Evolutionary conservation across 768 basidiomycete genomes (phyloP), one percentile per base, ranked within the genome.

Genomic region (Suillus subluteus): DNA sequence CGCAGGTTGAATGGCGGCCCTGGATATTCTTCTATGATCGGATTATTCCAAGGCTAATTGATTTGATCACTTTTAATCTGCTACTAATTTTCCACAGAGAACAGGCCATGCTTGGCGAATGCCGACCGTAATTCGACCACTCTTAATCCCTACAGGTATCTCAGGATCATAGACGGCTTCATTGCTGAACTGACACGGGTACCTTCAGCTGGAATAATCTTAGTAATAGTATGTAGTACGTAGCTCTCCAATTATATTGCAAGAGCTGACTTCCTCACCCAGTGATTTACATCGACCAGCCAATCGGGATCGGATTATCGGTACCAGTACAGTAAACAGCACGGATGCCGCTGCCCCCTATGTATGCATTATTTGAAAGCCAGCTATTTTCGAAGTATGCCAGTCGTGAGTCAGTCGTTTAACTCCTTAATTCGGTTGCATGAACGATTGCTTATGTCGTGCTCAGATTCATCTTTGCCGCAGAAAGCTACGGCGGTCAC

Each of bases 221-320:
- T 62, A 88, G 84, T 77, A 91, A 91, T 67, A 84, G 89, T 89
- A 59, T 46, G 87, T 72, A 30, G 11, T 9, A 32, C 44, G 52
- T 62, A 38, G 30, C 15, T 40, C 48, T 21, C n/a, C 18, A n/a
- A 46, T 44, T 43, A 48, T 23, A 35, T 30, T 8, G n/a, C 21
- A 35, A 23, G 21, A 50, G 58, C 58, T 58, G 59, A 64, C 13
- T 11, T 62, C 1, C 9, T 11, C n/a, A 5, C 15, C 1, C 62
- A 90, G 88, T 91, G 76, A 86, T 91, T 41, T 90, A 90, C 72
- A 87, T 90, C 40, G 88, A 90, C 73, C 88, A 90, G 71, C 89
- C 88, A 5, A 86, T 90, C 44, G 87, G 87, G 0, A 84, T 87
- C 0, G 88, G 89, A 4, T 89, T 89, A 71, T 90, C 88, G 88